Evolutionary conservation across 2,329 filamentous ascomycete species (phyloP).

Genomic region (Exophiala alcalophila): DNA sequence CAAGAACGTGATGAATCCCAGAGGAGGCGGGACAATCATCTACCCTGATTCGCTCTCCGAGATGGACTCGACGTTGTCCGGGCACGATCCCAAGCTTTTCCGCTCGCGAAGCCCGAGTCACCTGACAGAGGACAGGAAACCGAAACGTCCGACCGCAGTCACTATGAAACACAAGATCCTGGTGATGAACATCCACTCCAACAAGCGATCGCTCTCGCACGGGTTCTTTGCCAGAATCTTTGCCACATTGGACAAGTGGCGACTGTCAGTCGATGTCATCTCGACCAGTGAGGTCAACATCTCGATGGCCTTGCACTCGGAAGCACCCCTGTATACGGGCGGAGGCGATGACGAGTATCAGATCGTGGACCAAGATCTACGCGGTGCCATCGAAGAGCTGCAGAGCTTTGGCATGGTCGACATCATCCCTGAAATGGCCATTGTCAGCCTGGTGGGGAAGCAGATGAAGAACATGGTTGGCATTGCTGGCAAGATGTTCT

Average conservation of each 20-base stretch:
- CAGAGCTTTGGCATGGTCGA: constrained; percentile 83
- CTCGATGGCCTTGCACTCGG: constrained; percentile 90
- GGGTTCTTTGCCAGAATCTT: constrained; percentile 96
- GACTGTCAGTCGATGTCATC: constrained; percentile 91
- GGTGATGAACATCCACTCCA: constrained; percentile 96
- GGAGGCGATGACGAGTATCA: constrained; percentile 46
- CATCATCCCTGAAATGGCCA: constrained; percentile 87
- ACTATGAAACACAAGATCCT: constrained; percentile 97
- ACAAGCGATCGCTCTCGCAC: constrained; percentile 92
- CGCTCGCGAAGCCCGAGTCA: constrained; percentile 48
- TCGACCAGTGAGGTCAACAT: constrained; percentile 96
- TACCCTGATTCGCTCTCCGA: constrained; percentile 68
- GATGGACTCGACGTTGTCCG: constrained; percentile 43
- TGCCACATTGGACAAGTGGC: constrained; percentile 79
- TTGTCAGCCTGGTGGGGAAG: constrained; percentile 87
- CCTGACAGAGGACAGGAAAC: constrained; percentile 52
- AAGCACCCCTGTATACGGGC: constrained; percentile 54
- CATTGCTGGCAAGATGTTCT: constrained; percentile 91
- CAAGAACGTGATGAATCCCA: constrained; percentile 68
- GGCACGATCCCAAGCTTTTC: constrained; percentile 46
- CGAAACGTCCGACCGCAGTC: constrained; percentile 79
- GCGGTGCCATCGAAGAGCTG: constrained; percentile 66
- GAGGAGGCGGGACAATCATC: constrained; percentile 61
- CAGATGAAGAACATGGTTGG: constrained; percentile 98
- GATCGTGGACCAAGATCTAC: constrained; percentile 62